Evolutionary conservation across 306 rosid genomes (phyloP), one percentile per base, ranked within the genome.

Genomic region (Cajanus cajan): DNA sequence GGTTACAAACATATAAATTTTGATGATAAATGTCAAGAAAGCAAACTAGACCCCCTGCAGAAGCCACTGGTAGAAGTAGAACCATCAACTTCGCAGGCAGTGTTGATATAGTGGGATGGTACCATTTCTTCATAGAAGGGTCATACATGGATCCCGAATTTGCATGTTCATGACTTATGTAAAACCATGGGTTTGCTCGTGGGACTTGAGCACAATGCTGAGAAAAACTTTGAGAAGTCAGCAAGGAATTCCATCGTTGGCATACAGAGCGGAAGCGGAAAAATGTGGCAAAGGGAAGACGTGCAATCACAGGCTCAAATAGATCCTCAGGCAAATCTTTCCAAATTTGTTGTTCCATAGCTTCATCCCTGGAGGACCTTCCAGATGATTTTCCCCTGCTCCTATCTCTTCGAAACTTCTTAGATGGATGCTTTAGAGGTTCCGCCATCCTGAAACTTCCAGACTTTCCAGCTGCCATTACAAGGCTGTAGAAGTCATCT

Each of bases 1-100:
- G 99, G 74, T 95, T 95, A 86, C 97, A 95, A 24, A 95, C 90
- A 73, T 79, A 93, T 85, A 93, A 90, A 81, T 91, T 89, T 80
- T 86, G 85, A 76, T 88, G 90, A 65, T 89, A 84, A 51, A 86
- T 75, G 82, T 90, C 98, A 67, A 86, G 90, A 74, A 91, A 88
- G 83, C 98, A 96, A 28, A 96, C 94, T 43, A 96, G 87, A 24
- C 99, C 98, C 52, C 99, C 99, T 4, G 96, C 97, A 72, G 98
- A 96, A 71, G 99, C 98, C 82, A 89, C 93, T 13, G 98, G 99
- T 54, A 87, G 69, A 75, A 89, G 99, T 54, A 87, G 69, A 75
- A 89, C 79, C 34, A 90, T 87, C 80, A 80, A 51, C 69, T 89
- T 81, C 8, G 85, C 39, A 37, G 89, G 98, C 71, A 86, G 83